Evolutionary conservation across 2,329 filamentous ascomycete species (phyloP).

Genomic region (Microsporum audouinii): DNA sequence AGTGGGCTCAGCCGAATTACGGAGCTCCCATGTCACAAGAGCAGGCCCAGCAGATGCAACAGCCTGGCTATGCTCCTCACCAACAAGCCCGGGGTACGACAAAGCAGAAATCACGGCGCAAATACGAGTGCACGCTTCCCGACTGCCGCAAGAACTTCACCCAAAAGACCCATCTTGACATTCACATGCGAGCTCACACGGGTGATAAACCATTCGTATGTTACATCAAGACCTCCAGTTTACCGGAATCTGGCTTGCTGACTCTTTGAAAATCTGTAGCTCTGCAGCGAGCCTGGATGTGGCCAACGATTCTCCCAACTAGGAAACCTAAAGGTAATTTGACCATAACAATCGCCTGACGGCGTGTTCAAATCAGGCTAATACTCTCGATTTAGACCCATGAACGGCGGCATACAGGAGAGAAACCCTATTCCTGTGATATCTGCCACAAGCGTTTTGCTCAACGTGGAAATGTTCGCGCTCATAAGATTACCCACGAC

Average conservation of each 20-base stretch:
- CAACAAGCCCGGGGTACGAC: constrained; percentile 28
- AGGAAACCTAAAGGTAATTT: constrained; percentile 72
- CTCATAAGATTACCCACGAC: constrained; percentile 71
- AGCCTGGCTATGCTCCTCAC: constrained; percentile 7
- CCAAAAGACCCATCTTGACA: constrained; percentile 87
- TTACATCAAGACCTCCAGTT: neutral
- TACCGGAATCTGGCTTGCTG: neutral
- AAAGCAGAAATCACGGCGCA: constrained; percentile 41
- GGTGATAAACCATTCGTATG: constrained; percentile 78
- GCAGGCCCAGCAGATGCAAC: constrained; percentile 9
- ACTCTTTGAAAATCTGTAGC: neutral
- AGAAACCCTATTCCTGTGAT: constrained; percentile 70
- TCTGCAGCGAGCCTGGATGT: constrained; percentile 61
- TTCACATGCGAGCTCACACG: constrained; percentile 77
- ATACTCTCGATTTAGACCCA: constrained; percentile 51
- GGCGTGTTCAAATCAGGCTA: neutral
- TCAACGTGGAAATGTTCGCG: constrained; percentile 72
- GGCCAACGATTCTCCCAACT: constrained; percentile 74
- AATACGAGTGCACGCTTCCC: constrained; percentile 61
- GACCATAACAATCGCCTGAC: neutral
- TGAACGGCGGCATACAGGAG: constrained; percentile 74
- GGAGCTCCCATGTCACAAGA: constrained; percentile 13
- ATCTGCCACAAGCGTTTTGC: constrained; percentile 73
- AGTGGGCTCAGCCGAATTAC: constrained; percentile 13
- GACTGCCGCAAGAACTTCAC: constrained; percentile 72